Conservation (phyloP, 257 asterid species). For the Scutellaria galericulata region DNA sequence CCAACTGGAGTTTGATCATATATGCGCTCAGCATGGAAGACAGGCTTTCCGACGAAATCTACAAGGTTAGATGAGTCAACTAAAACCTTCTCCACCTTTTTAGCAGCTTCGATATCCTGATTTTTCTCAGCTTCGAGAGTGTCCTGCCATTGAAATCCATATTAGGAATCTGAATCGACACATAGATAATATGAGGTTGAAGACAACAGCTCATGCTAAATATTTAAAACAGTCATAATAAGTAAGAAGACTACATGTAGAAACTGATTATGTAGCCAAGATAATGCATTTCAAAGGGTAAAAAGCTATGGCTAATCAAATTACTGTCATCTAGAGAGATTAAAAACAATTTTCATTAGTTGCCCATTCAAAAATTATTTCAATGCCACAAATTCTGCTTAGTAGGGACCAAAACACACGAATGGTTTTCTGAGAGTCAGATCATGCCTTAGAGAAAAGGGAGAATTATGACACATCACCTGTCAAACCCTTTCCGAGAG, state of each 20-base stretch:
- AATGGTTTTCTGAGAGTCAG: too few relatives aligned
- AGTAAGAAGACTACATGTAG: not conserved
- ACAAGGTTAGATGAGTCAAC: conserved; percentile 76
- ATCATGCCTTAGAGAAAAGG: too few relatives aligned
- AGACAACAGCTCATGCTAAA: conserved; percentile 6
- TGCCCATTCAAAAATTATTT: too few relatives aligned
- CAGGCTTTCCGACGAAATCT: conserved; percentile 94
- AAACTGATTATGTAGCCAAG: not conserved
- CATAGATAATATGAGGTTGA: not conserved
- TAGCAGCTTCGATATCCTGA: conserved; percentile 38
- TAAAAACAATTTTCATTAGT: too few relatives aligned
- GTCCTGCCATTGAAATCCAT: conserved; percentile 43
- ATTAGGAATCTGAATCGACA: not conserved
- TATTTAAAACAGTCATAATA: conserved; percentile 1
- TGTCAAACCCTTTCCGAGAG: not conserved
- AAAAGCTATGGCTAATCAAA: too few relatives aligned
- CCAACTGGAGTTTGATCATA: conserved; percentile 87
- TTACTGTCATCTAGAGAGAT: too few relatives aligned
- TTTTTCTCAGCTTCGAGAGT: conserved; percentile 48
- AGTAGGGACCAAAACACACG: too few relatives aligned
- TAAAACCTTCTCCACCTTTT: conserved; percentile 58
- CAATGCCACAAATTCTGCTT: too few relatives aligned
- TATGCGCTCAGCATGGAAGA: conserved; percentile 93
- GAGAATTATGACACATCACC: not conserved
- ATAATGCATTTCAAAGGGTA: too few relatives aligned